Base-by-base conservation (phyloP, 2,329 filamentous ascomycete species). In the Aureobasidium lini region DNA sequence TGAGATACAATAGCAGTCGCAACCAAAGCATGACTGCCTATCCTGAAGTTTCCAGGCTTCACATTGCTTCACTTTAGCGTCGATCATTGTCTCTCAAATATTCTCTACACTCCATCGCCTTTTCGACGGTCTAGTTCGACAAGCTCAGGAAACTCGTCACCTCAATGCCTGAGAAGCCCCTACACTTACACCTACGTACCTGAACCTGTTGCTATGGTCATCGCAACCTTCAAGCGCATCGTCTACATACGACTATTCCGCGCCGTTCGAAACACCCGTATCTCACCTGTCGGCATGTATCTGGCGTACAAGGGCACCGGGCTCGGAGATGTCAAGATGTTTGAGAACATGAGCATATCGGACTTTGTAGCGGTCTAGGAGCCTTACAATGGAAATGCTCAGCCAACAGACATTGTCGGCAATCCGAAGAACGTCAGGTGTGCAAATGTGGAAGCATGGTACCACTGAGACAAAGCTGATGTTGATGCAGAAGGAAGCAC, bases 301-400 rank as follows among this genome's bases (percentile, higher is more conserved):
- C 56, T 63, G 8, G 61, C 61, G 29, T 63, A 63, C 57, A 63
- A 63, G 28, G 44, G 52, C 36, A 61, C 53, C 15, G 61, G 61
- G n/a, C 54, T 61, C 31, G 60, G 59, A 11, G 61, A 63, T 13
- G 39, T 52, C 37, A 60, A 60, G 28, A 47, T 56, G 43, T 57
- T 63, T 29, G 59, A 54, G 31, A 60, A 60, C 18, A 60, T 63
- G 54, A 63, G 59, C 47, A 63, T 63, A 42, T 56, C 48, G 2
- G 61, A 63, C 36, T 63, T 63, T 46, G 61, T 63, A 8, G 59
- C 59, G 31, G 57, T 63, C 15, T 63, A 57, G 61, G 57, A 60
- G 43, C 61, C 61, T 1, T 63, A 63, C 50, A 63, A 63, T 29
- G 58, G 46, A 13, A 60, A 60, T 16, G 43, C 32, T 16, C 43